Base-by-base conservation (phyloP, 805 yeast genomes). In the Hanseniaspora lachancei region DNA sequence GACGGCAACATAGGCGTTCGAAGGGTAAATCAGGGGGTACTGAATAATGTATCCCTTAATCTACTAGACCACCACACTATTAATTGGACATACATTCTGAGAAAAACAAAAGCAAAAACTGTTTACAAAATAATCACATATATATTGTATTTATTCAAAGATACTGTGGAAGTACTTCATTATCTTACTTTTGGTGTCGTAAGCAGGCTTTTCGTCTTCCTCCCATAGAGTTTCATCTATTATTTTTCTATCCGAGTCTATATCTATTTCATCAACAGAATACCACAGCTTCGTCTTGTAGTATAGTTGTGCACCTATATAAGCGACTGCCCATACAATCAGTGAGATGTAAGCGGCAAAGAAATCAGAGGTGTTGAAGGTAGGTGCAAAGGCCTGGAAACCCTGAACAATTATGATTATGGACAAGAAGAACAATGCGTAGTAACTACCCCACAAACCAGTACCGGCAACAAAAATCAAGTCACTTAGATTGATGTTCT, bases 391-490 rank as follows among this genome's bases (percentile, higher is more conserved):
- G 0, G 79, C 77, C 1, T 75, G 67, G 66, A 76, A 86, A 40
- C 95, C 95, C 68, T 87, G 89, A 59, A 86, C 73, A 58, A 86
- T 73, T 29, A 78, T 77, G 64, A 87, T 77, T 32, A 83, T 60
- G 15, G 74, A 66, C 60, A 82, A 73, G 60, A 77, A 72, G 54
- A 74, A 68, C 4, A 78, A 68, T 2, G 88, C 78, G 62, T 84
- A 82, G 68, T 79, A 81, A 1, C 89, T 86, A 58, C 72, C 68
- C 59, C 66, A 77, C 2, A 95, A 93, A 81, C 82, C 83, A 56
- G 75, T 73, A n/a, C 64, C 64, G 9, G 93, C 89, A 67, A 82
- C 84, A 74, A 75, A 87, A 10, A 95, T 93, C 57, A 86, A 73
- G 12, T 77, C 74, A 61, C 82, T 81, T 63, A 95, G 72, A 27